phyloP scores from a whole-genome alignment of 2,329 filamentous ascomycete species.

The Lizonia empirigonia region DNA sequence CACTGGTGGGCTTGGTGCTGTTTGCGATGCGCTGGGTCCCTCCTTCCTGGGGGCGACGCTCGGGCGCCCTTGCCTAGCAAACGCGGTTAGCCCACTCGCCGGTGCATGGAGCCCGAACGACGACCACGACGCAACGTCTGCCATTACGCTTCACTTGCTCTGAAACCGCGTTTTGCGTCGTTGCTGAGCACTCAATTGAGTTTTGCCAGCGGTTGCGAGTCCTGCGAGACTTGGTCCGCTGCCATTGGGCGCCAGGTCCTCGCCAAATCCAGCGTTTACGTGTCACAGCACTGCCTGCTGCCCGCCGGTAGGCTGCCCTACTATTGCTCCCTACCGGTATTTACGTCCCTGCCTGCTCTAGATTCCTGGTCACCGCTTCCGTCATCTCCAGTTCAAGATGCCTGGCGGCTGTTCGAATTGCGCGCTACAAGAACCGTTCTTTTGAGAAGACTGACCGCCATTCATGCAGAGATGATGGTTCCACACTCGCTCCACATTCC shows the following conservation, averaged over 20 bases:
- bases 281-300: conserved; percentile 28
- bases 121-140: conserved; percentile 14
- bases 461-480: conserved; percentile 28
- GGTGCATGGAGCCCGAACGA: conserved; percentile 17
- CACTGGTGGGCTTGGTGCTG: conserved; percentile 27
- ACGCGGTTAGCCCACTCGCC: conserved; percentile 11
- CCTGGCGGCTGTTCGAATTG: conserved; percentile 11
- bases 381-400: conserved; percentile 20
- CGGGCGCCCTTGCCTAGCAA: conserved; percentile 20
- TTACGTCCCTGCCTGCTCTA: conserved; percentile 14
- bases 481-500: conserved; percentile 36
- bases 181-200: conserved; percentile 25
- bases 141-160: conserved; percentile 17
- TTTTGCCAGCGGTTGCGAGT: conserved; percentile 12
- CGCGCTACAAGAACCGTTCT: conserved; percentile 16
- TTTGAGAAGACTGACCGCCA: conserved; percentile 30
- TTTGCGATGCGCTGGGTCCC: conserved; percentile 22
- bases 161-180: conserved; percentile 22
- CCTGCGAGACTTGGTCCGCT: conserved; percentile 16
- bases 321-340: conserved; percentile 18
- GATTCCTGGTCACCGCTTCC: conserved; percentile 29
- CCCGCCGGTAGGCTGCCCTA: conserved; percentile 19
- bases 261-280: conserved; percentile 19
- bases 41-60: conserved; percentile 20
- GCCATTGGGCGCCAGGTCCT: conserved; percentile 29